Evolutionary conservation across 2,329 filamentous ascomycete species (phyloP), one percentile per base, ranked within the genome.

Genomic region (Aspergillus hiratsukae): DNA sequence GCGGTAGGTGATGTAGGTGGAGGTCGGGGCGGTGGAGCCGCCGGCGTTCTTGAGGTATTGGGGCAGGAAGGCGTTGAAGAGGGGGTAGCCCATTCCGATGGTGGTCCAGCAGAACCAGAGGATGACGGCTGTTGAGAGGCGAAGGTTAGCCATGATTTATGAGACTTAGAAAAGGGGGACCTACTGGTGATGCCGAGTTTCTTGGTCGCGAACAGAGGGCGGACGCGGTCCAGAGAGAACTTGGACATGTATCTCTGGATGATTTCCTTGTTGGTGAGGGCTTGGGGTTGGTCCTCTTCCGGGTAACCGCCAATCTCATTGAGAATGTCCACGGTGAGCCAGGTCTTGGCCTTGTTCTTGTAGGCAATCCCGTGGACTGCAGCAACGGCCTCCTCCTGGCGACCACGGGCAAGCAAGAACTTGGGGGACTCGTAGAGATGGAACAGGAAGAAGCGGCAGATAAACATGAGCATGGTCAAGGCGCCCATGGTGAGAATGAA

Each of bases 51-150:
- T 83, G 57, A 95, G 83, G 68, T 94, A 94, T 64, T 94, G 89
- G 0, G 91, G 91, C n/a, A 96, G 80, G 75, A 95, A 95, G 52
- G 89, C 88, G 72, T 94, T 94, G 81, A 93, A 96, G 1, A 96
- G 82, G 1, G 90, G 90, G 67, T 93, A 95, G 2, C 87, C 90
- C 84, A 95, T 88, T 58, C 90, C 90, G 62, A 95, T 92, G 14
- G 84, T 87, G 0, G 86, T 81, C 90, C 90, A 95, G 69, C 85
- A 86, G 72, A 91, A 89, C 88, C 88, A 91, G 49, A 93, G 70
- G 1, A 83, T 78, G 23, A 86, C 74, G 3, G 61, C 65, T 1
- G 83, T 85, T 41, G 81, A 78, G 52, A 77, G 62, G 52, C 76
- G 81, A 7, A 84, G 76, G 54, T 78, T 46, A 46, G 43, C 23